Percentiles rank a stretch among this genome's conserved stretches.
These are phyloP conservation scores for Taphrina deformans DNA, from an alignment of 1,139 yeast species.

Conservation along the genomic window DNA sequence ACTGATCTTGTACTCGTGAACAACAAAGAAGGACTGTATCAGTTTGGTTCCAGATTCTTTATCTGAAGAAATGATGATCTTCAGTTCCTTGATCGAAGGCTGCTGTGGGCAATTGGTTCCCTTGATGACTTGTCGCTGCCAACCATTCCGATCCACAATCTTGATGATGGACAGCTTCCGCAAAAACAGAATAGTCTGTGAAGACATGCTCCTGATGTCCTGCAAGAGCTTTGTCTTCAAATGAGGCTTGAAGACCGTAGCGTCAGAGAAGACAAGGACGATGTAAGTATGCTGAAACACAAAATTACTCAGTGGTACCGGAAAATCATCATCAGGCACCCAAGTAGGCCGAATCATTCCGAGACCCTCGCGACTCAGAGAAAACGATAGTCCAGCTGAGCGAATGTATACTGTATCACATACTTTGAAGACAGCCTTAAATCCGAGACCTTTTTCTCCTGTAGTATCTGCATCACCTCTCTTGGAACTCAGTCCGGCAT, in stretches of 20 bases:
- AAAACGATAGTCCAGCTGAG: not conserved
- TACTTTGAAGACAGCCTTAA: not conserved
- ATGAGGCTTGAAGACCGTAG: not conserved
- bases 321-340: not conserved
- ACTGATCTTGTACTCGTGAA: not conserved
- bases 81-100: not conserved
- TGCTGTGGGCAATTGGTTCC: not conserved
- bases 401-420: constrained; percentile 2
- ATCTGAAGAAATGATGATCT: not conserved
- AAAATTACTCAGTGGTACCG: not conserved
- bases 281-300: not conserved
- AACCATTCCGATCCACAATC: not conserved
- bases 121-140: not conserved
- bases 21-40: not conserved
- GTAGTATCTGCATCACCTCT: not conserved
- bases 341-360: not conserved
- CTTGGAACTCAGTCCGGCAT: constrained; percentile 4
- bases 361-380: not conserved
- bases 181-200: not conserved
- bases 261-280: not conserved
- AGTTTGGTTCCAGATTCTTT: not conserved
- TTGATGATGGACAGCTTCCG: not conserved
- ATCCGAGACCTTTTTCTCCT: not conserved
- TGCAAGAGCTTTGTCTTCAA: not conserved
- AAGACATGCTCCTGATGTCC: not conserved